A percentile compares a stretch with the other conserved stretches of the same genome.
phyloP scores from a whole-genome alignment of 1,284 basidiomycete genomes.

The Cryptococcus maquisensis region DNA sequence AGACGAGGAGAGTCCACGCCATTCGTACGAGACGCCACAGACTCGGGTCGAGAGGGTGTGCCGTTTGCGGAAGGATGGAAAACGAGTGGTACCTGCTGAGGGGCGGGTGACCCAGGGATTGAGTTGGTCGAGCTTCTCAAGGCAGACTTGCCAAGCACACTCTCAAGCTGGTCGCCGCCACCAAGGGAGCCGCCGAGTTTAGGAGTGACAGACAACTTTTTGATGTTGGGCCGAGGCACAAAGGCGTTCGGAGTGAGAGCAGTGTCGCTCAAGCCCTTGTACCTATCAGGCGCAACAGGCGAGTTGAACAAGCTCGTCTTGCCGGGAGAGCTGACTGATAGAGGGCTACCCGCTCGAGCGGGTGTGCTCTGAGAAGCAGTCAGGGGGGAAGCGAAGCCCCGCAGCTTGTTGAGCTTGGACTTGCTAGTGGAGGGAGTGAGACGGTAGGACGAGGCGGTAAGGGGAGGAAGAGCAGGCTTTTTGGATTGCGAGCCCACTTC shows the following conservation, averaged over 20 bases:
- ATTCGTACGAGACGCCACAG: slow-evolving; percentile 27
- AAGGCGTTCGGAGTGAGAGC: slow-evolving; percentile 56
- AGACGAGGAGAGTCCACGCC: slow-evolving; percentile 28
- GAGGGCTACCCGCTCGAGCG: slow-evolving; percentile 28
- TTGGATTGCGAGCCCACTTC: slow-evolving; percentile 46
- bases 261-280: slow-evolving; percentile 58
- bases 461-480: slow-evolving; percentile 49
- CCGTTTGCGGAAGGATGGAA: slow-evolving; percentile 20
- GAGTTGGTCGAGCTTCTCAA: slow-evolving; percentile 17
- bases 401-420: slow-evolving; percentile 50
- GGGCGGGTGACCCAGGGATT: slow-evolving; percentile 4
- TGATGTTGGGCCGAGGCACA: slow-evolving; percentile 76
- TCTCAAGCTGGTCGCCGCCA: slow-evolving; percentile 42
- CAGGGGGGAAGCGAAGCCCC: slow-evolving; percentile 52
- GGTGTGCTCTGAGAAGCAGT: slow-evolving; percentile 35
- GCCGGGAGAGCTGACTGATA: slow-evolving; percentile 17
- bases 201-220: slow-evolving; percentile 87
- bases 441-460: slow-evolving; percentile 49
- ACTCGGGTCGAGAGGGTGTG: background rate
- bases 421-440: slow-evolving; percentile 43
- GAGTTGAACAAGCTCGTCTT: slow-evolving; percentile 30
- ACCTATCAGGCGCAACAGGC: slow-evolving; percentile 37
- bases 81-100: slow-evolving; percentile 8
- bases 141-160: slow-evolving; percentile 45
- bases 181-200: slow-evolving; percentile 23